phyloP scores from a whole-genome alignment of 768 basidiomycete genomes.

The Pleurotus citrinopileatus region DNA sequence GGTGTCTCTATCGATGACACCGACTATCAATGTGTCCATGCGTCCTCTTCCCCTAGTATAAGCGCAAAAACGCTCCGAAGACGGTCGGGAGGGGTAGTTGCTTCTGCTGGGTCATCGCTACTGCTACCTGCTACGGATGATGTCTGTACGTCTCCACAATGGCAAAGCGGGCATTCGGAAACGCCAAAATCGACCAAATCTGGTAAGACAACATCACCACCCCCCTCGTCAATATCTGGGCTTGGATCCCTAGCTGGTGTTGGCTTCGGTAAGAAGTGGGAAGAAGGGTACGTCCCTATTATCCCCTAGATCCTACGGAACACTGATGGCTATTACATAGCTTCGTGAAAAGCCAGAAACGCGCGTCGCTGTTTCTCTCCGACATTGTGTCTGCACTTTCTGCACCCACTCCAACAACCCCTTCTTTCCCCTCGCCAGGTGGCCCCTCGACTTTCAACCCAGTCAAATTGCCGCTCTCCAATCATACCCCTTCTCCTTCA shows the following conservation, averaged over 20 bases:
- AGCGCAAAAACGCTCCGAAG: slow-evolving; percentile 18
- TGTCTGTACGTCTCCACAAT: background rate
- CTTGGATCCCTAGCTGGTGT: slow-evolving; percentile 31
- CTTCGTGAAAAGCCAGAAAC: slow-evolving; percentile 66
- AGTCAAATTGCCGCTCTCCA: slow-evolving; percentile 10
- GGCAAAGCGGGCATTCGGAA: background rate
- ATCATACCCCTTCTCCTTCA: slow-evolving; percentile 18
- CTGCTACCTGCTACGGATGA: background rate
- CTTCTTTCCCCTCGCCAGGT: slow-evolving; percentile 23
- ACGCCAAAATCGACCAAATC: background rate
- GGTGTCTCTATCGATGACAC: background rate
- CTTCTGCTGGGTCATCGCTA: background rate
- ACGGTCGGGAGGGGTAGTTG: slow-evolving; percentile 19
- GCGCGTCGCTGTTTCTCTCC: slow-evolving; percentile 61
- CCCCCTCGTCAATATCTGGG: slow-evolving; percentile 37
- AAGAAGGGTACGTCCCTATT: slow-evolving; percentile 49
- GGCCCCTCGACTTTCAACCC: slow-evolving; percentile 16
- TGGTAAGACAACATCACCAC: slow-evolving; percentile 18
- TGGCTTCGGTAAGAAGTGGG: slow-evolving; percentile 59
- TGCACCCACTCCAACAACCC: slow-evolving; percentile 29
- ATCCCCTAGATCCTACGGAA: background rate
- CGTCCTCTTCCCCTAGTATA: background rate
- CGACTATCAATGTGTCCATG: background rate
- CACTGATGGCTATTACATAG: slow-evolving; percentile 29
- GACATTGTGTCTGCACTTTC: slow-evolving; percentile 52